Percentiles rank a stretch among this genome's conserved stretches.
These are phyloP conservation scores for Oleoguttula mirabilis DNA, from an alignment of 495 filamentous ascomycete genomes.

Conservation along the genomic window DNA sequence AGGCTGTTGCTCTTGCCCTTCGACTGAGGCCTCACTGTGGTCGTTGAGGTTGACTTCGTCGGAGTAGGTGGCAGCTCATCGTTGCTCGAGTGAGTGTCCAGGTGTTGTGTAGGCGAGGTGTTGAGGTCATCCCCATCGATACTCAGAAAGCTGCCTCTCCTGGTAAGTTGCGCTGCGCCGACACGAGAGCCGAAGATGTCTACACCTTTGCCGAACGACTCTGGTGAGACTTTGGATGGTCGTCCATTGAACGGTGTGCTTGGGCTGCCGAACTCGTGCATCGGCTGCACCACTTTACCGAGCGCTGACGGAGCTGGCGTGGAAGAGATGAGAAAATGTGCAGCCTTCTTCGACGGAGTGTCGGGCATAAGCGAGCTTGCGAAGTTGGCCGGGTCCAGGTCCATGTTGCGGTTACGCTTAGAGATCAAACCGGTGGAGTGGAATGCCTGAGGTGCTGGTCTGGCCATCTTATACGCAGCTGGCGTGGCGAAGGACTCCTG, in stretches of 20 bases:
- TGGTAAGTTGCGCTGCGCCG: conserved; percentile 37
- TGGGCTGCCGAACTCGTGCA: conserved; percentile 53
- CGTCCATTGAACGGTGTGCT: conserved; percentile 51
- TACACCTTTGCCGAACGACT: conserved; percentile 53
- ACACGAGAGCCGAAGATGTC: conserved; percentile 55
- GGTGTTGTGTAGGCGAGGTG: conserved; percentile 45
- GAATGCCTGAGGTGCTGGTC: conserved; percentile 75
- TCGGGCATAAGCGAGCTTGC: conserved; percentile 62
- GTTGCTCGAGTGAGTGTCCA: conserved; percentile 47
- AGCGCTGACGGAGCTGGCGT: conserved; percentile 39
- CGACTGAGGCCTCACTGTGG: conserved; percentile 33
- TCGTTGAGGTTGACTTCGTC: conserved; percentile 56
- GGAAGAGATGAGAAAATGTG: conserved; percentile 43
- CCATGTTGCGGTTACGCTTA: conserved; percentile 55
- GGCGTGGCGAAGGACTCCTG: conserved; percentile 63
- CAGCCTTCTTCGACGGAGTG: conserved; percentile 84
- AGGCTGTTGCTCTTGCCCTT: conserved; percentile 34
- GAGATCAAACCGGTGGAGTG: conserved; percentile 90
- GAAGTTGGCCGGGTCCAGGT: conserved; percentile 36
- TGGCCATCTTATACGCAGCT: conserved; percentile 68
- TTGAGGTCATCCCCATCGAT: conserved; percentile 60
- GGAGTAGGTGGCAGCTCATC: conserved; percentile 86
- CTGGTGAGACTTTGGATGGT: conserved; percentile 33
- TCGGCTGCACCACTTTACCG: conserved; percentile 37
- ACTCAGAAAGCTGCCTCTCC: conserved; percentile 65